These are phyloP conservation scores for Fusarium sp. DNA, from an alignment of 2,329 filamentous ascomycete species.

Conservation along the genomic window DNA sequence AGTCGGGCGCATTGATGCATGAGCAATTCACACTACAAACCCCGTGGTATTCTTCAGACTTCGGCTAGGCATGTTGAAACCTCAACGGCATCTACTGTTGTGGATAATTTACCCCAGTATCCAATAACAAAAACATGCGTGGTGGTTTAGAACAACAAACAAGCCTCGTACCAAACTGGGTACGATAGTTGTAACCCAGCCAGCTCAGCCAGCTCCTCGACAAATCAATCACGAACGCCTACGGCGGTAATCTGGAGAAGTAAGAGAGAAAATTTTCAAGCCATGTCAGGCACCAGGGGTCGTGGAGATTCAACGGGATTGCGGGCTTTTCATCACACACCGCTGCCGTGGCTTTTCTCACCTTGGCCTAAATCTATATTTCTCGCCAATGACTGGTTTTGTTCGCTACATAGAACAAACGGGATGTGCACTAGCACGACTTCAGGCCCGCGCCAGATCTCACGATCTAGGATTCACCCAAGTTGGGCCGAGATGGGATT, in stretches of 20 bases:
- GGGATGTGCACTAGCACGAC: conserved; percentile 35
- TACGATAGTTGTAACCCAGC: conserved; percentile 12
- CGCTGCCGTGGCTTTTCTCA: conserved; percentile 35
- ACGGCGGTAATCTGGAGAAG: conserved; percentile 27
- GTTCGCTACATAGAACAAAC: conserved; percentile 35
- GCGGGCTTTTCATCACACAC: conserved; percentile 31
- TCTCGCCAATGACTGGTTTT: conserved; percentile 31
- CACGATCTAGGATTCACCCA: conserved; percentile 41
- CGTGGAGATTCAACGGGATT: conserved; percentile 34
- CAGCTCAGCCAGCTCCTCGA: conserved; percentile 6
- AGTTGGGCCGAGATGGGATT: conserved; percentile 38
- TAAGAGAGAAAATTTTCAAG: background rate
- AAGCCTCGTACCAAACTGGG: conserved; percentile 6
- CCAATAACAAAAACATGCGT: conserved; percentile 23
- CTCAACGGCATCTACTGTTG: conserved; percentile 29
- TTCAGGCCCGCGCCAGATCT: conserved; percentile 40
- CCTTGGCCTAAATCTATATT: conserved; percentile 6
- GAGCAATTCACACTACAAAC: conserved; percentile 29
- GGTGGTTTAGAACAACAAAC: conserved; percentile 1
- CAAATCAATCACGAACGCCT: conserved; percentile 21
- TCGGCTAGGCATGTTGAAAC: conserved; percentile 10
- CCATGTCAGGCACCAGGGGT: conserved; percentile 27
- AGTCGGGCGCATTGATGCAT: conserved; percentile 20
- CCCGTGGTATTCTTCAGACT: conserved; percentile 3
- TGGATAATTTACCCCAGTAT: conserved; percentile 23